phyloP scores from a whole-genome alignment of 352 stramenopile genomes.

The Phytophthora podocarpi region DNA sequence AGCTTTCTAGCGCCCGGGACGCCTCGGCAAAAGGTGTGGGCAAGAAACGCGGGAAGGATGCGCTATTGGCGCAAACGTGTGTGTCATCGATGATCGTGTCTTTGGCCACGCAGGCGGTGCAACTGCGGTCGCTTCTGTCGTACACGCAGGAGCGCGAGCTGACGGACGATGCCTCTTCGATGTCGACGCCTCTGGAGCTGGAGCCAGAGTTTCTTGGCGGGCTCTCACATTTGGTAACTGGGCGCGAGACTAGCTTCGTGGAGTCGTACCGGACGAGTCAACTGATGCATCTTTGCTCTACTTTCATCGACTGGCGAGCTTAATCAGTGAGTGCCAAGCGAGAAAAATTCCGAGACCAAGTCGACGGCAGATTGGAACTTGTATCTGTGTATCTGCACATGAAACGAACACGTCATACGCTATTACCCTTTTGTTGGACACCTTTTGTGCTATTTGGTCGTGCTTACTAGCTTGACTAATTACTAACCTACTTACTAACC shows the following conservation, averaged over 20 bases:
- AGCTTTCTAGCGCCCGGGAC: constrained; percentile 48
- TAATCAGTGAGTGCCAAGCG: constrained; percentile 19
- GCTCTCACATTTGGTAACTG: constrained; percentile 46
- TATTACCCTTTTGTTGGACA: constrained; percentile 17
- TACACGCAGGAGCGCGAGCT: constrained; percentile 54
- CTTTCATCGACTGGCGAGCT: constrained; percentile 66
- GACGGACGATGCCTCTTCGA: constrained; percentile 18
- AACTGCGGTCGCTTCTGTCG: constrained; percentile 55
- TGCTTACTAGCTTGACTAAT: background rate
- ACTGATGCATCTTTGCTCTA: constrained; percentile 59
- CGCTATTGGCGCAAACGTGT: constrained; percentile 49
- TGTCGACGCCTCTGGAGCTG: constrained; percentile 45
- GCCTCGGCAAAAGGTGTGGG: constrained; percentile 26
- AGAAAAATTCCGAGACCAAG: constrained; percentile 12
- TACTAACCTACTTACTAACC: constrained; percentile 8
- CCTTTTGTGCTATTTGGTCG: constrained; percentile 1
- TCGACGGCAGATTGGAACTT: constrained; percentile 6
- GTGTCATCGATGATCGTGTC: constrained; percentile 70
- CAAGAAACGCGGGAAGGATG: constrained; percentile 28
- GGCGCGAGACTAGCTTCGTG: constrained; percentile 56
- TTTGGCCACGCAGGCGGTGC: constrained; percentile 55
- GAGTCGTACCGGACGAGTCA: constrained; percentile 62
- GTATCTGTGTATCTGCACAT: constrained; percentile 15
- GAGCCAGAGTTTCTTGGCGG: constrained; percentile 51
- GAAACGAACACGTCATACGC: constrained; percentile 18